Percentiles rank a stretch among this genome's conserved stretches.
Conservation (phyloP, 169 alveolate species). For the Perkinsus olseni region DNA sequence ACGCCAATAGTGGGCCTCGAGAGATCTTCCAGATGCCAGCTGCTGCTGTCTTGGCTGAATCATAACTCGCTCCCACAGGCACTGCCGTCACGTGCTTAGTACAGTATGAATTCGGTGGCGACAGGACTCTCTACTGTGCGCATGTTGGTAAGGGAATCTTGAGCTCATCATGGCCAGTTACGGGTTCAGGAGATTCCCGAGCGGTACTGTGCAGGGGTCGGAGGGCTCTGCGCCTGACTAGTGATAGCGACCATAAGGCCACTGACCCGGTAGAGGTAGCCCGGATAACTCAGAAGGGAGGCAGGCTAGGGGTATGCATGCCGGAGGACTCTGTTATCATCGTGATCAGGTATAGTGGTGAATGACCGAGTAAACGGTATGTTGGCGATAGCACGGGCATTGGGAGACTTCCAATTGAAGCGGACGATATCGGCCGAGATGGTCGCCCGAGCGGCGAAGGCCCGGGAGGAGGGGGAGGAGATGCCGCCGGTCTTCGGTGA, state of each 20-base stretch:
- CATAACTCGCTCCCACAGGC: not conserved
- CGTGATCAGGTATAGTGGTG: slow-evolving; percentile 5
- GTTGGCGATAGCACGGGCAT: slow-evolving; percentile 13
- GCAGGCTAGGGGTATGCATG: not conserved
- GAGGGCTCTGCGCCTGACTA: not conserved
- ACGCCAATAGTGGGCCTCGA: too few species aligned
- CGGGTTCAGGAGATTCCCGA: not conserved
- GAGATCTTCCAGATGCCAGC: too few species aligned
- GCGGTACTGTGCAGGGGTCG: slow-evolving; percentile 9
- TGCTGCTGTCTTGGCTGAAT: too few species aligned
- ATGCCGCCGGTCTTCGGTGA: not conserved
- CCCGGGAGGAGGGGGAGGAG: not conserved
- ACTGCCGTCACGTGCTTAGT: not conserved
- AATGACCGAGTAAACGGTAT: slow-evolving; percentile 10
- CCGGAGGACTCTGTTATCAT: not conserved
- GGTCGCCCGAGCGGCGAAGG: not conserved
- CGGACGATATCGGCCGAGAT: not conserved
- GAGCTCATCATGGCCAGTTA: not conserved
- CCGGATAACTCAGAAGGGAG: not conserved
- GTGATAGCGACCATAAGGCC: slow-evolving; percentile 1
- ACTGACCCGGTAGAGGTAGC: not conserved
- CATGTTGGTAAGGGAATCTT: not conserved
- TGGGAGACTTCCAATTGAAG: slow-evolving; percentile 9
- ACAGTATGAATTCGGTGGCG: not conserved
- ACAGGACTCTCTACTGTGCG: not conserved